Evolutionary conservation across 1,284 basidiomycete species (phyloP).

Genomic region (Phellinidium pouzarii): DNA sequence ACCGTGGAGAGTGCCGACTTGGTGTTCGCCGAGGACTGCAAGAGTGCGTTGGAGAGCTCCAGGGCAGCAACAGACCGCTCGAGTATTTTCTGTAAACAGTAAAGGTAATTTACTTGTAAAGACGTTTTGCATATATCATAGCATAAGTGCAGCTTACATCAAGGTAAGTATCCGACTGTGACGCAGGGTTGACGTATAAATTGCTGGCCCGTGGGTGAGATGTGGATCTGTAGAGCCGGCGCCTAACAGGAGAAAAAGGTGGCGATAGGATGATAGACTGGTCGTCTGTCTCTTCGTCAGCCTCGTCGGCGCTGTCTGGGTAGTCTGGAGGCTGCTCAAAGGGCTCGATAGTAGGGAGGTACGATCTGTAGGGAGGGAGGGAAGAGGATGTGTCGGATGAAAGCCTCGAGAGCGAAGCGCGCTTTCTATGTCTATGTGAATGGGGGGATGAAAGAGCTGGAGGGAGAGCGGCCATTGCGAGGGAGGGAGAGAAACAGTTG

Average conservation of each 20-base stretch:
- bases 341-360: slow-evolving; percentile 28
- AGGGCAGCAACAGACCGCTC: slow-evolving; percentile 75
- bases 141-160: slow-evolving; percentile 7
- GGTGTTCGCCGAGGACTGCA: slow-evolving; percentile 67
- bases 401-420: slow-evolving; percentile 46
- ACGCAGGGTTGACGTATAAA: slow-evolving; percentile 24
- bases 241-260: slow-evolving; percentile 19
- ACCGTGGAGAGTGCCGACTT: slow-evolving; percentile 52
- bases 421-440: slow-evolving; percentile 39
- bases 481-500: background rate
- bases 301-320: slow-evolving; percentile 67
- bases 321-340: slow-evolving; percentile 67
- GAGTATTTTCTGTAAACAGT: slow-evolving; percentile 60
- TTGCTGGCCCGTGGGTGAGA: slow-evolving; percentile 16
- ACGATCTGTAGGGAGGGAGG: slow-evolving; percentile 56
- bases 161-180: slow-evolving; percentile 24
- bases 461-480: slow-evolving; percentile 9
- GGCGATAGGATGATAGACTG: slow-evolving; percentile 19
- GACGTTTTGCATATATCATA: slow-evolving; percentile 6
- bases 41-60: slow-evolving; percentile 72
- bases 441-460: background rate
- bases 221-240: slow-evolving; percentile 21
- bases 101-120: slow-evolving; percentile 22
- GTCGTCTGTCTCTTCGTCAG: slow-evolving; percentile 60
- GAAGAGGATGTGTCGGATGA: slow-evolving; percentile 65